Base-by-base conservation (phyloP, 1,284 basidiomycete genomes). In the Ustilago vetiveriae region DNA sequence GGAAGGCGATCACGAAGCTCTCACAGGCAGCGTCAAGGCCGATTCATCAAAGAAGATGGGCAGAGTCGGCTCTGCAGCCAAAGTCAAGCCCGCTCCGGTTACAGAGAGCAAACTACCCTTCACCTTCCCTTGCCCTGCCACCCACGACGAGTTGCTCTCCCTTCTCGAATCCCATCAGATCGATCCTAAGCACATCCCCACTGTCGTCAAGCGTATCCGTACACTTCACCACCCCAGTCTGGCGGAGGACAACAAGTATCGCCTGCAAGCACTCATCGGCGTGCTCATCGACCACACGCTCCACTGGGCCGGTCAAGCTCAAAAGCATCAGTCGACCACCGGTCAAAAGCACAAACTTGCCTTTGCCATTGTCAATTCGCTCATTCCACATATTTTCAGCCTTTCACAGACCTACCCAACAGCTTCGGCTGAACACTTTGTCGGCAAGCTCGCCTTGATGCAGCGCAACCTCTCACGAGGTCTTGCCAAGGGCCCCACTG, bases 221-320 rank as follows among this genome's bases (percentile, higher is more conserved):
- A 87, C 92, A 0, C 84, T 98, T 6, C 89, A 97, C 80, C 95
- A 98, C 79, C 90, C 95, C 2, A 94, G 92, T 77, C 85, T 98
- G 5, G 90, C 88, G 0, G 88, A 90, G 33, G 92, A 92, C 36
- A 98, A 99, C 85, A 97, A 95, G 82, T 86, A 88, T 81, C 95
- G 92, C 82, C 66, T 81, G 19, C 77, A 80, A 51, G 74, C 73
- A 4, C 85, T 98, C 68, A 86, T 89, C 16, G 87, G 87, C 19
- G 88, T 97, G 11, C 87, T 99, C n/a, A 86, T 98, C 62, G 96
- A 98, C 80, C 92, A 98, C 78, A 86, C 92, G 44, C 86, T 98
- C 19, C 88, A 92, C 82, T 67, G 71, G 47, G 68, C 74, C 10
- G 58, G 52, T 16, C 64, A 65, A 37, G 62, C 60, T 7, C 57